Evolutionary conservation across 306 rosid species (phyloP).

Genomic region (Quercus cerris): DNA sequence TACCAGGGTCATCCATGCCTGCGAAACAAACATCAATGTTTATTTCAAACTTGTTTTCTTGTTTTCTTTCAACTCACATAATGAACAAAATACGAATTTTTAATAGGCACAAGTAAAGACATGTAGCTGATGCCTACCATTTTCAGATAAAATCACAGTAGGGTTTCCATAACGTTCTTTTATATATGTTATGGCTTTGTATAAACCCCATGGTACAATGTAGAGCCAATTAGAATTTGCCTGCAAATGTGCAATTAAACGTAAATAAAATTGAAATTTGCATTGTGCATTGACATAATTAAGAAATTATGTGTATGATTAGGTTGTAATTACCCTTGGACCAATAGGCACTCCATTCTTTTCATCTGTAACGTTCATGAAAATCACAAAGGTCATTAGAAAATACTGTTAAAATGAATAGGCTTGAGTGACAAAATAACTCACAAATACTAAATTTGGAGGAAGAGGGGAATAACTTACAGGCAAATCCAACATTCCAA

Average conservation of each 20-base stretch:
- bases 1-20: constrained; percentile 93
- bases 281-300: neutral
- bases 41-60: neutral
- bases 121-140: constrained; percentile 40
- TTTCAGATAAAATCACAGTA: constrained; percentile 74
- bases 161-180: constrained; percentile 82
- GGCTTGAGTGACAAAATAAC: neutral
- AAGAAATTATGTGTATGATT: neutral
- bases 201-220: constrained; percentile 97
- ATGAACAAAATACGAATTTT: neutral
- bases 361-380: constrained; percentile 45
- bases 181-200: constrained; percentile 67
- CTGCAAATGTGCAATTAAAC: constrained; percentile 32
- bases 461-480: constrained; percentile 45
- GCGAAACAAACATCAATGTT: constrained; percentile 1
- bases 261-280: constrained; percentile 4
- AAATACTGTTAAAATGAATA: neutral
- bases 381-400: neutral
- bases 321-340: constrained; percentile 53
- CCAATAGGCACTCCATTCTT: constrained; percentile 85
- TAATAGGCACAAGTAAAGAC: neutral
- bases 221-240: constrained; percentile 86
- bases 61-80: neutral
- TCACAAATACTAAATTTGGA: neutral
- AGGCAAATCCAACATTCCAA: constrained; percentile 81